These are phyloP conservation scores for Phytopythium boreale DNA, from an alignment of 352 stramenopile species.

Conservation along the genomic window DNA sequence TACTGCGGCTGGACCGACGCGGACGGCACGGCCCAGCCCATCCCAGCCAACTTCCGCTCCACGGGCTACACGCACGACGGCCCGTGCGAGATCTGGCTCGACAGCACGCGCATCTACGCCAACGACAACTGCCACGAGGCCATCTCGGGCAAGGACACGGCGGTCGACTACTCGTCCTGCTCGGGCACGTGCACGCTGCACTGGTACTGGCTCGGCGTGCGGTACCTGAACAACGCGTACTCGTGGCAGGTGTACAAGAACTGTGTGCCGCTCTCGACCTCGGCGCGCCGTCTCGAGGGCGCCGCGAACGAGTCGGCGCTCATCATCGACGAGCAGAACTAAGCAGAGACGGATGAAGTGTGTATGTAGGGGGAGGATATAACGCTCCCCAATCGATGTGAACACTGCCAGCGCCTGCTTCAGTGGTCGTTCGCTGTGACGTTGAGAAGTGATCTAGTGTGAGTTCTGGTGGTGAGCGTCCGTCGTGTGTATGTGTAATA, in stretches of 20 bases:
- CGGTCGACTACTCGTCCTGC: slow-evolving; percentile 46
- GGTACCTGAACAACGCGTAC: slow-evolving; percentile 46
- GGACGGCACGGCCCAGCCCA: slow-evolving; percentile 23
- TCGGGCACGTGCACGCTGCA: slow-evolving; percentile 32
- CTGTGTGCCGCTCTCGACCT: slow-evolving; percentile 29
- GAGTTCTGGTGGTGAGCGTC: too few species aligned
- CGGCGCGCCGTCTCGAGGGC: slow-evolving; percentile 16
- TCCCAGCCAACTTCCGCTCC: slow-evolving; percentile 32
- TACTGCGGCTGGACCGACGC: slow-evolving; percentile 30
- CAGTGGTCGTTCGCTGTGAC: too few species aligned
- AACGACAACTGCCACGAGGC: slow-evolving; percentile 37
- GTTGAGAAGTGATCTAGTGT: too few species aligned
- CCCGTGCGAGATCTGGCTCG: slow-evolving; percentile 48
- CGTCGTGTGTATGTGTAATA: too few species aligned
- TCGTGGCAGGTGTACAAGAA: slow-evolving; percentile 57
- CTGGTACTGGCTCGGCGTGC: slow-evolving; percentile 44
- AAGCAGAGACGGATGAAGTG: slow-evolving; percentile 4
- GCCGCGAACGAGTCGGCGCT: slow-evolving; percentile 21
- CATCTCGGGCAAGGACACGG: slow-evolving; percentile 28
- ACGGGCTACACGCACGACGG: slow-evolving; percentile 50
- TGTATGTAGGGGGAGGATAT: neutral
- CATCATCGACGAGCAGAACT: slow-evolving; percentile 15
- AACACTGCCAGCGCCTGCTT: neutral
- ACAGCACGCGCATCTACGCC: slow-evolving; percentile 30
- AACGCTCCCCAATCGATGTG: neutral